Evolutionary conservation across 2,329 filamentous ascomycete species (phyloP), one percentile per base, ranked within the genome.

Genomic region (Trichoderma endophyticum): DNA sequence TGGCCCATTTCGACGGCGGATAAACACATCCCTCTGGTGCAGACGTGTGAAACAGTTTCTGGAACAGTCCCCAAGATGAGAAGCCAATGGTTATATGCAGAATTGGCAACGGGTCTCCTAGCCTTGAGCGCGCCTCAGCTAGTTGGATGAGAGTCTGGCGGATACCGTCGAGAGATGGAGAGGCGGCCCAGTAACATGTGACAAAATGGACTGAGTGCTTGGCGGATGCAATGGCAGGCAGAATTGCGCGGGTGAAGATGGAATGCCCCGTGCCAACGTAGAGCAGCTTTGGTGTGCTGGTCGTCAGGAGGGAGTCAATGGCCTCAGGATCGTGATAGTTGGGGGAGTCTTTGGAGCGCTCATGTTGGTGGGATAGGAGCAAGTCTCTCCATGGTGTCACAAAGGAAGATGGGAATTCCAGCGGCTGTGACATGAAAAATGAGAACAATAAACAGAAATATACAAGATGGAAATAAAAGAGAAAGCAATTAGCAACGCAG

Each of bases 181-280:
- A 95, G 0, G 84, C 83, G 0, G 93, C 90, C 92, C 93, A 95
- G 81, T 95, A 96, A 80, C 93, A 95, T 9, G 93, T 95, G 7
- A 94, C 91, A 56, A 96, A 85, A 72, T 94, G 88, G 32, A 95
- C 83, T 76, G 94, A 92, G 62, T 85, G 81, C 43, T 86, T 83
- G 3, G 92, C 90, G 0, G 82, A 78, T 5, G 88, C 81, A 4
- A 95, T 86, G 9, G 89, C 88, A 2, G 91, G 89, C 0, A 91
- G 81, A 7, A 94, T 83, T 4, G 83, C 81, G 51, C 83, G 81
- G 0, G 84, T 84, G 75, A 86, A 90, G 34, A 91, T 85, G 5
- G 85, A 86, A 21, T 85, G 82, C 6, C 90, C 89, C 0, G 87
- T 91, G 71, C 89, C 89, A 18, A 90, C 79, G 30, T 83, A 83